Percentiles rank a stretch among this genome's conserved stretches.
phyloP scores from a whole-genome alignment of 1,284 basidiomycete species.

The Neonothopanus nambi region DNA sequence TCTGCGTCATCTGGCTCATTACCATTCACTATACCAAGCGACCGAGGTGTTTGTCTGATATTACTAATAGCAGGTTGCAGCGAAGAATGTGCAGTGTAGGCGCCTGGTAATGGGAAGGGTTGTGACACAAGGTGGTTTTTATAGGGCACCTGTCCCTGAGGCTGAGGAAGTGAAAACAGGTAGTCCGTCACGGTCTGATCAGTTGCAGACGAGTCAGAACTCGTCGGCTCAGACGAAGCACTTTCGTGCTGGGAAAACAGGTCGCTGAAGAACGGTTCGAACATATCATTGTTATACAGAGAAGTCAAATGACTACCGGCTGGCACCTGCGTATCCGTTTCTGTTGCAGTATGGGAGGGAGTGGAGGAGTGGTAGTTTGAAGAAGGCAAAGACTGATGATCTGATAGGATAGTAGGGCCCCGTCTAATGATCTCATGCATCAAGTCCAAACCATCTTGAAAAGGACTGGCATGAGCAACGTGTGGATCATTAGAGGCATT shows the following conservation, averaged over 20 bases:
- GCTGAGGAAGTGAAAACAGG: no score
- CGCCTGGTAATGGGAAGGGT: no score
- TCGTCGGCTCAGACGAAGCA: neutral
- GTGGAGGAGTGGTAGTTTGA: constrained; percentile 8
- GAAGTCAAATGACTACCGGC: constrained; percentile 30
- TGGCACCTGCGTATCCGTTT: constrained; percentile 18
- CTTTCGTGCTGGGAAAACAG: constrained; percentile 27
- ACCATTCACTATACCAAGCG: neutral
- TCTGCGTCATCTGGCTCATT: constrained; percentile 37
- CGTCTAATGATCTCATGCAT: neutral
- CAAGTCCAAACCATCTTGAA: no score
- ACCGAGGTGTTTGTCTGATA: constrained; percentile 14
- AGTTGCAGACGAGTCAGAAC: no score
- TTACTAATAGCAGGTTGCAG: constrained; percentile 22
- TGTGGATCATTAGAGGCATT: no score
- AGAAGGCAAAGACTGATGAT: constrained; percentile 1
- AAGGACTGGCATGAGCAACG: no score
- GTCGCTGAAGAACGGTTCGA: constrained; percentile 36
- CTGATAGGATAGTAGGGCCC: neutral
- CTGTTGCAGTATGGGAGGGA: constrained; percentile 15
- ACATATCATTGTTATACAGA: constrained; percentile 33
- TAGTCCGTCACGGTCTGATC: no score
- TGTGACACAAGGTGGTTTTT: neutral
- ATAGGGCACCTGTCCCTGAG: neutral
- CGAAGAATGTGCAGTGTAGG: neutral